A percentile compares a stretch with the other conserved stretches of the same genome.
phyloP scores from a whole-genome alignment of 257 asterid species.

The Cinchona pubescens region DNA sequence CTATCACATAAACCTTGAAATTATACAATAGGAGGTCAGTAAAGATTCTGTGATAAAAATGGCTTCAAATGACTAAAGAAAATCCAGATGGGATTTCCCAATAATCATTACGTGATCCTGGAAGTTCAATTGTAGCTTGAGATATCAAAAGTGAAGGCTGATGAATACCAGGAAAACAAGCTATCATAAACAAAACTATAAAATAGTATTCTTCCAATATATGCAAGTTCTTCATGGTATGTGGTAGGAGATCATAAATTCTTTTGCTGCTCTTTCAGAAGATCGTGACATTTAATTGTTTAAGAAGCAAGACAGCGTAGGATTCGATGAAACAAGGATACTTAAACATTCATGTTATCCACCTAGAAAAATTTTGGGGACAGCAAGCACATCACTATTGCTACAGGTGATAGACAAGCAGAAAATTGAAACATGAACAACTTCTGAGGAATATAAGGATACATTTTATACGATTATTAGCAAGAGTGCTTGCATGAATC shows the following conservation, averaged over 20 bases:
- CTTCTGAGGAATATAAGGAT: not conserved
- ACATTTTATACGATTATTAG: not conserved
- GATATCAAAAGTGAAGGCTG: not conserved
- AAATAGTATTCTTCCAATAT: not conserved
- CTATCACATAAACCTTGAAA: slow-evolving; percentile 79
- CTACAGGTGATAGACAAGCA: not conserved
- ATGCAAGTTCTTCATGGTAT: not conserved
- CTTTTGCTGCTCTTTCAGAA: not conserved
- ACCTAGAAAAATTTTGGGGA: not conserved
- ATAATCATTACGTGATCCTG: not conserved
- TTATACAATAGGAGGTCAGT: slow-evolving; percentile 20
- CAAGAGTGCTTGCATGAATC: not conserved
- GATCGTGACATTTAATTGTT: not conserved
- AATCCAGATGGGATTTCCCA: not conserved
- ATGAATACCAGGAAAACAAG: not conserved
- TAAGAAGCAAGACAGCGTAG: not conserved
- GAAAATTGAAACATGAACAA: slow-evolving; percentile 5
- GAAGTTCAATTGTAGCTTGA: not conserved
- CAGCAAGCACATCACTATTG: not conserved
- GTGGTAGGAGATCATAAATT: not conserved
- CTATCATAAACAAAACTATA: not conserved
- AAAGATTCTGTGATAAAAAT: not conserved
- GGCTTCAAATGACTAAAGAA: not conserved
- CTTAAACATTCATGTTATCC: not conserved
- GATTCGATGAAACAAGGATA: not conserved